Base-by-base conservation (phyloP, 1,139 yeast species). In the Debaryomyces subglobosus region DNA sequence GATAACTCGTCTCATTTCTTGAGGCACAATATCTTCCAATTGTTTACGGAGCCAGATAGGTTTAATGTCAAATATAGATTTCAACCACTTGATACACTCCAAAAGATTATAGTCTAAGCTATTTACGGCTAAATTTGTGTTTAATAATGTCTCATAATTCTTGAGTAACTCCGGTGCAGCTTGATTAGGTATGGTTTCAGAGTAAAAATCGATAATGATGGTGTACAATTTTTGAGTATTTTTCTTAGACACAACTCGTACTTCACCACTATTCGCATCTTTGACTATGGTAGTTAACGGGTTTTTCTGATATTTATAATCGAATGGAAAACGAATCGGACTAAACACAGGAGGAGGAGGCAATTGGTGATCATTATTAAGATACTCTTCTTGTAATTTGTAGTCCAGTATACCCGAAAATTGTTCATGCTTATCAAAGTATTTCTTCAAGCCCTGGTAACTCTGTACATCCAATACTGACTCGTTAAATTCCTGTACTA, bases 311-410 rank as follows among this genome's bases (percentile, higher is more conserved):
- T 72, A 76, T 49, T 65, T 67, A 56, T 69, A 94, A 54, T 82
- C 81, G 61, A 82, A 87, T 2, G 98, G 96, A 49, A 86, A 81
- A 30, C 84, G 79, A 8, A 86, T 80, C 33, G 87, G 82, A 1
- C 96, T 85, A 56, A 90, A 87, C 42, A 88, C 68, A 1, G 97
- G 94, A 1, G 97, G 96, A 0, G 98, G 97, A 1, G 95, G 86
- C 20, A 92, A 63, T 52, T 89, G 89, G 53, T 84, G 79, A 55
- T 84, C 82, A 38, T 67, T 63, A 59, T 77, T 74, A 16, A 69
- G 57, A 54, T 67, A 65, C 39, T 60, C 51, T 43, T 59, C 54
- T 3, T 55, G 49, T 24, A 68, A 61, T 44, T 62, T 63, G 50
- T 61, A 68, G 58, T 74, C 80, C 24, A 58, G 48, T 18, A 69